Evolutionary conservation across 1,284 basidiomycete species (phyloP).

Genomic region (Irpex lacteus): DNA sequence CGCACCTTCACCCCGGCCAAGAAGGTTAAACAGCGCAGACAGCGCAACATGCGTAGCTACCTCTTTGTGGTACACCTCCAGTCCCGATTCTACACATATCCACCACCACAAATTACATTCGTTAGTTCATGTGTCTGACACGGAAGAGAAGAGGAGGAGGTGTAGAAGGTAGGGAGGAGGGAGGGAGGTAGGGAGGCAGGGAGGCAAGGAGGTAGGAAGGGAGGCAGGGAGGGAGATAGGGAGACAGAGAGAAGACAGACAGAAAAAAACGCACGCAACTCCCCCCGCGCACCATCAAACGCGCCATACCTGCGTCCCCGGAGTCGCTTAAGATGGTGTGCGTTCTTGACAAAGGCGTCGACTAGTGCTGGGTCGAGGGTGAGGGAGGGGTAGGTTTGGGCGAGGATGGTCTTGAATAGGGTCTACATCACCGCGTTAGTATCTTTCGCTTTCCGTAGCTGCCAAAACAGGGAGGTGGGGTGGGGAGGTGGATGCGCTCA

Average conservation of each 20-base stretch:
- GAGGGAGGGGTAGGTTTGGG: constrained; percentile 21
- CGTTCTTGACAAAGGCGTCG: constrained; percentile 89
- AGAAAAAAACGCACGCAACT: constrained; percentile 52
- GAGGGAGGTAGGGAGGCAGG: too few species aligned
- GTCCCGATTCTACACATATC: constrained; percentile 16
- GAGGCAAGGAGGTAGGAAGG: too few species aligned
- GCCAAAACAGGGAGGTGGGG: too few species aligned
- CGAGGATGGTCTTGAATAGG: constrained; percentile 26
- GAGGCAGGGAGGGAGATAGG: too few species aligned
- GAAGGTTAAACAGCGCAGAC: constrained; percentile 51
- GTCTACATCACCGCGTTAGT: constrained; percentile 15
- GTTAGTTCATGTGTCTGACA: too few species aligned
- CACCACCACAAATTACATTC: too few species aligned
- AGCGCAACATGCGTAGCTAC: constrained; percentile 66
- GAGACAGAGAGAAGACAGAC: too few species aligned
- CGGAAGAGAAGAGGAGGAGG: too few species aligned
- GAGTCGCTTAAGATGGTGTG: constrained; percentile 78
- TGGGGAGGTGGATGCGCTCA: constrained; percentile 2
- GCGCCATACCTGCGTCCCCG: constrained; percentile 67
- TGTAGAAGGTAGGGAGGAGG: too few species aligned
- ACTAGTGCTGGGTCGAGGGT: constrained; percentile 56
- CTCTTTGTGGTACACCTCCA: constrained; percentile 43
- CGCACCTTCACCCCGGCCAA: constrained; percentile 19
- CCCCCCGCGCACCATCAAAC: constrained; percentile 50
- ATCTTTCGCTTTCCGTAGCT: too few species aligned